A percentile compares a stretch with the other conserved stretches of the same genome.
These are phyloP conservation scores for Talaromyces ruber DNA, from an alignment of 495 filamentous ascomycete species.

Conservation along the genomic window DNA sequence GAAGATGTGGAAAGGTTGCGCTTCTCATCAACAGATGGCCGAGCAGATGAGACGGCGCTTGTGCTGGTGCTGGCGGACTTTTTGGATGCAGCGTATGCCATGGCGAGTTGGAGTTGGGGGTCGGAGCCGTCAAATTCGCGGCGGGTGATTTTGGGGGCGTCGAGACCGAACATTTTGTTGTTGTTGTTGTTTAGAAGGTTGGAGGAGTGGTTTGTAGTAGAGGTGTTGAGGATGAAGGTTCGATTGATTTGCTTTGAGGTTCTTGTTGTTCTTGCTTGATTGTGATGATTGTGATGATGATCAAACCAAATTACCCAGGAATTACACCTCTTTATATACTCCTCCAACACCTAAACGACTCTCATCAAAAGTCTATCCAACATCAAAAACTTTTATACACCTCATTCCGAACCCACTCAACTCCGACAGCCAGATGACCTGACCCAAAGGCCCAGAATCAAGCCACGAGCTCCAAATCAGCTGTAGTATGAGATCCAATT, in stretches of 20 bases:
- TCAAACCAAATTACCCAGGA: not conserved
- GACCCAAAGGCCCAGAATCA: not conserved
- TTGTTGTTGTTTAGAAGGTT: not conserved
- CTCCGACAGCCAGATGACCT: not conserved
- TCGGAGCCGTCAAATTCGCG: slow-evolving; percentile 5
- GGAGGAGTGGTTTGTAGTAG: not conserved
- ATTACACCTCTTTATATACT: not conserved
- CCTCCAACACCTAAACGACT: not conserved
- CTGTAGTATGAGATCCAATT: not conserved
- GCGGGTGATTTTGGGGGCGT: not conserved
- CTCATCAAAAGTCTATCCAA: not conserved
- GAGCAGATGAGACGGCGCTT: not conserved
- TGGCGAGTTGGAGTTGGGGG: not conserved
- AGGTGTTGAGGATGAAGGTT: not conserved
- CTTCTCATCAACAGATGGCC: not conserved
- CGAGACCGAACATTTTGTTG: slow-evolving; percentile 1
- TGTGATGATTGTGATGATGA: not conserved
- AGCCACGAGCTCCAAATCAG: not conserved
- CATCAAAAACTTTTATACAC: not conserved
- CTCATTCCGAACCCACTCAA: not conserved
- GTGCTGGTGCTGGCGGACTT: not conserved
- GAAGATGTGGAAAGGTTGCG: not conserved
- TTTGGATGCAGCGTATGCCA: not conserved
- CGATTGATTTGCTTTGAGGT: not conserved
- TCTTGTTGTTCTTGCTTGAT: not conserved